phyloP scores from a whole-genome alignment of 1,139 yeast genomes.

The Yamadazyma sp. region DNA sequence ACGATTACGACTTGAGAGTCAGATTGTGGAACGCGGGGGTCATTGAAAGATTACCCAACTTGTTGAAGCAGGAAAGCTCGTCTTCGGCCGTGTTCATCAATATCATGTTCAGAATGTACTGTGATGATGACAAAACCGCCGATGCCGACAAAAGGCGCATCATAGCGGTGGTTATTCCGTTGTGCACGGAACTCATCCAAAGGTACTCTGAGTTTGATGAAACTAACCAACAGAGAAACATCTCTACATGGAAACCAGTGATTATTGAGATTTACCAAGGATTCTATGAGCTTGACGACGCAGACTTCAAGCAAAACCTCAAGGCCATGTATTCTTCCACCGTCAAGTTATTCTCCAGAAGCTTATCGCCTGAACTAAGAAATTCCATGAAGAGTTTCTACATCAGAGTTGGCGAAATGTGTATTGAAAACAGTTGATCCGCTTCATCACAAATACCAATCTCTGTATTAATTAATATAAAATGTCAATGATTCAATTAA shows the following conservation, averaged over 20 bases:
- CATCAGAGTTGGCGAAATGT: slow-evolving; percentile 65
- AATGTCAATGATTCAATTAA: no score
- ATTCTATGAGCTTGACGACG: slow-evolving; percentile 70
- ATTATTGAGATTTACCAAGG: slow-evolving; percentile 85
- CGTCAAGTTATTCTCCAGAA: slow-evolving; percentile 65
- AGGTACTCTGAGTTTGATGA: slow-evolving; percentile 76
- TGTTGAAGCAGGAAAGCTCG: slow-evolving; percentile 87
- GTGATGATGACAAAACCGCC: slow-evolving; percentile 58
- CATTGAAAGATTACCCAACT: slow-evolving; percentile 88
- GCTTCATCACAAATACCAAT: no score
- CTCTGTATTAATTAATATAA: no score
- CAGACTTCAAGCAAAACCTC: slow-evolving; percentile 65
- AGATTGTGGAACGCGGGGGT: slow-evolving; percentile 90
- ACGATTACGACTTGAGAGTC: slow-evolving; percentile 81
- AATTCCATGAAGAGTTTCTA: slow-evolving; percentile 65
- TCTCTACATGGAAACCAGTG: slow-evolving; percentile 88
- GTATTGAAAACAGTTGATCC: not conserved
- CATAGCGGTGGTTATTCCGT: slow-evolving; percentile 59
- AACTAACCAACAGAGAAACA: slow-evolving; percentile 73
- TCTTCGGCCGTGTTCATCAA: slow-evolving; percentile 86
- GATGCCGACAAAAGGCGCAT: slow-evolving; percentile 39
- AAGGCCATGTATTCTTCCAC: slow-evolving; percentile 69
- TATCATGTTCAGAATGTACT: slow-evolving; percentile 75
- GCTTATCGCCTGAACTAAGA: slow-evolving; percentile 69
- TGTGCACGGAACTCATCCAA: slow-evolving; percentile 68